Evolutionary conservation across 2,329 filamentous ascomycete genomes (phyloP), one percentile per base, ranked within the genome.

Genomic region (Beauveria sp.): DNA sequence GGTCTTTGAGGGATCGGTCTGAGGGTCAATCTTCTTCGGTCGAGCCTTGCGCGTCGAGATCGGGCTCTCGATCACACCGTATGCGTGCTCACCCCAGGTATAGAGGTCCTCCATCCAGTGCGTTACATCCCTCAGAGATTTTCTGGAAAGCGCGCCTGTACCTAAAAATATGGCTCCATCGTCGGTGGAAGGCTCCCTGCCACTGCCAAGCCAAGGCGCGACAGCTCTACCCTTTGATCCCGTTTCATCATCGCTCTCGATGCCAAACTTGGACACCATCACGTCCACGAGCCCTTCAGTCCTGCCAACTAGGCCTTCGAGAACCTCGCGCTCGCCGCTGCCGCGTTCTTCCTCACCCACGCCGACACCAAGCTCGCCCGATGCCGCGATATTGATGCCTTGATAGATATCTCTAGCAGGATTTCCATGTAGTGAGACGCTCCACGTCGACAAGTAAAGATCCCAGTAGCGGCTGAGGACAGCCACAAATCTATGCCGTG

Each of bases 261-360:
- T 71, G 18, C 91, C 93, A 72, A 96, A 98, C 67, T 89, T 88
- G 49, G 90, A 92, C 3, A 97, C 92, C 48, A 97, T 80, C 54
- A 98, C 74, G 74, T 99, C 95, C 6, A 96, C 83, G 45, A 99
- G 80, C 1, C 95, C 95, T 57, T 95, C 88, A 26, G 91, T 90
- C 61, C 90, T 82, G 10, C 81, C 82, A 1, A 91, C 86, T 64
- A 96, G 85, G n/a, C 91, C 91, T 73, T 98, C 93, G 1, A 99
- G 79, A 0, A 98, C 93, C 68, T 96, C 93, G 68, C 93, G 83
- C 76, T 98, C 93, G 38, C 92, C 92, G 71, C 93, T 97, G 5
- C 93, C 93, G 72, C 92, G 88, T 61, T 97, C 91, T 76, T 98
- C 95, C 72, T 98, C 95, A 20, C 95, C 95, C 1, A 98, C 95